These are phyloP conservation scores for Trichoderma sp. DNA, from an alignment of 2,329 filamentous ascomycete species.

Conservation along the genomic window DNA sequence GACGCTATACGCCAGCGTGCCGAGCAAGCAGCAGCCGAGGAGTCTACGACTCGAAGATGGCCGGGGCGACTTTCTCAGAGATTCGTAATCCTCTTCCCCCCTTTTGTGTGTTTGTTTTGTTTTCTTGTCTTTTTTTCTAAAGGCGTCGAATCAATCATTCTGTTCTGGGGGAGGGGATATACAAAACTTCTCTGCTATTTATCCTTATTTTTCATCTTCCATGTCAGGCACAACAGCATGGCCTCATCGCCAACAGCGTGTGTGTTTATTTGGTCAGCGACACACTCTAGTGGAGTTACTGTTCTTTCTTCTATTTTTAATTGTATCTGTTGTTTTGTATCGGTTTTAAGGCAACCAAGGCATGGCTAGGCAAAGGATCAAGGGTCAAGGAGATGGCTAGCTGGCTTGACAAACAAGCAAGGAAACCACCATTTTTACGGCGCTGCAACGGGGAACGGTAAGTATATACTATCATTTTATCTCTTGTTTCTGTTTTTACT, in stretches of 20 bases:
- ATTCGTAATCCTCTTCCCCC: not conserved
- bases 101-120: not conserved
- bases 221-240: not conserved
- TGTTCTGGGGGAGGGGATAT: not conserved
- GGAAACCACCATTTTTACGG: not conserved
- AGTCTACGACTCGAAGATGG: conserved; percentile 14
- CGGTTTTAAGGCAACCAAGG: not conserved
- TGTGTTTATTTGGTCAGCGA: not conserved
- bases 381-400: not conserved
- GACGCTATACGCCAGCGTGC: conserved; percentile 65
- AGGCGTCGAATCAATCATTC: conserved; percentile 4
- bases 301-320: not conserved
- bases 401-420: too few relatives aligned
- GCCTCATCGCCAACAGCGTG: not conserved
- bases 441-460: conserved; percentile 3
- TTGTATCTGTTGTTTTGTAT: not conserved
- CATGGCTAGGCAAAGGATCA: not conserved
- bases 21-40: conserved; percentile 26
- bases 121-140: not conserved
- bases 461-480: not conserved
- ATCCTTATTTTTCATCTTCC: not conserved
- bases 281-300: not conserved
- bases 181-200: conserved; percentile 2
- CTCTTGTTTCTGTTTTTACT: not conserved
- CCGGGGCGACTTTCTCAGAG: not conserved